Conservation (phyloP, 225 moss, liverwort and hornwort species). For the Lunularia cruciata region DNA sequence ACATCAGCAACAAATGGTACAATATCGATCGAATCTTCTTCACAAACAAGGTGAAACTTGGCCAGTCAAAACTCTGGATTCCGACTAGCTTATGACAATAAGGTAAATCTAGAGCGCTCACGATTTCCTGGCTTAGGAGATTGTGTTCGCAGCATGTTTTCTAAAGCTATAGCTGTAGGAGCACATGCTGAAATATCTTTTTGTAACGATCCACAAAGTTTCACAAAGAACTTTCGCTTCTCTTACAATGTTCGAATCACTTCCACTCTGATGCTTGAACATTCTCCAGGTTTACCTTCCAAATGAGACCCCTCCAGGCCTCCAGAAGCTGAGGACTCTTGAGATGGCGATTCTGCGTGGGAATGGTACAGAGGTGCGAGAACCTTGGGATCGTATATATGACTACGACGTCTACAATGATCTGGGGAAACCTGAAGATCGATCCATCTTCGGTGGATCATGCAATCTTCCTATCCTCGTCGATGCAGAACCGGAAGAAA, state of each 20-base stretch:
- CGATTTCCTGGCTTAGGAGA: no score
- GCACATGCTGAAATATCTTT: no score
- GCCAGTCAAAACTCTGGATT: no score
- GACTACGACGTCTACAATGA: conserved; percentile 64
- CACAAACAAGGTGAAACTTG: conserved; percentile 48
- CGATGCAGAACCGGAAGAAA: conserved; percentile 51
- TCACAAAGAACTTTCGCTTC: no score
- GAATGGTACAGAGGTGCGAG: conserved; percentile 48
- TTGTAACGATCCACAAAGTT: no score
- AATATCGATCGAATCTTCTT: conserved; percentile 59
- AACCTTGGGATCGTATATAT: conserved; percentile 58
- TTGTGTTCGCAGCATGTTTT: no score
- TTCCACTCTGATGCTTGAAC: background rate
- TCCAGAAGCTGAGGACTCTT: conserved; percentile 38
- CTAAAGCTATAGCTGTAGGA: no score
- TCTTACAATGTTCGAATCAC: no score
- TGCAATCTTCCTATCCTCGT: conserved; percentile 52
- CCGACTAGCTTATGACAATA: no score
- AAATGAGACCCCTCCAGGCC: conserved; percentile 50
- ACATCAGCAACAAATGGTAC: conserved; percentile 23
- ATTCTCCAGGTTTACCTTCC: conserved; percentile 55
- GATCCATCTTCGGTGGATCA: conserved; percentile 51
- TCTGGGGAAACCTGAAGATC: conserved; percentile 42
- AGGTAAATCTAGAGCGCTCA: no score
- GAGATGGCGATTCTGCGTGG: conserved; percentile 54